Percentiles rank a stretch among this genome's conserved stretches.
These are phyloP conservation scores for Nicotiana paniculata DNA, from an alignment of 257 asterid genomes.

Conservation along the genomic window DNA sequence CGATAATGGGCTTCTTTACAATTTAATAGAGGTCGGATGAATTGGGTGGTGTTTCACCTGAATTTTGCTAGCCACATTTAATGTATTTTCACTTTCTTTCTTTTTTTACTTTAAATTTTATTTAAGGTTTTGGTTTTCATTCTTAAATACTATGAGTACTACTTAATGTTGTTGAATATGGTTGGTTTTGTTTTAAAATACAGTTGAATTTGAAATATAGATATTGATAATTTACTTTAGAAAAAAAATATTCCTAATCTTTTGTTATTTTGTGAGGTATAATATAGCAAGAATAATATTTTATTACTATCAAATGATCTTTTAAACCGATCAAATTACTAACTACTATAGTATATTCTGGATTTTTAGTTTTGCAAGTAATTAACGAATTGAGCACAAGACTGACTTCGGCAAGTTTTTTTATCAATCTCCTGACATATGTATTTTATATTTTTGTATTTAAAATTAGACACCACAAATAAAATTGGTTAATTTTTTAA, in stretches of 20 bases:
- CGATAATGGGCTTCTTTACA: slow-evolving; percentile 19
- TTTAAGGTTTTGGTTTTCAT: neutral
- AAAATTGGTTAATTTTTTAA: too few species aligned
- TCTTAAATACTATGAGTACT: neutral
- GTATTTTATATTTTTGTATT: too few species aligned
- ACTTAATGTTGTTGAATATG: neutral
- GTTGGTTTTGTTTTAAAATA: neutral
- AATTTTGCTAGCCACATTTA: slow-evolving; percentile 7
- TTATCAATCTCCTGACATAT: too few species aligned
- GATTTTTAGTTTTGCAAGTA: neutral
- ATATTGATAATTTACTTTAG: neutral
- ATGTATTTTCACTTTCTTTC: neutral
- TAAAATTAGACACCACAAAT: too few species aligned
- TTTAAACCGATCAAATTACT: neutral
- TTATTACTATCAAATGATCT: neutral
- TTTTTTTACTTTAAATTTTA: neutral
- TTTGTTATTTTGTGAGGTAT: neutral
- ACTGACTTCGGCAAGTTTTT: too few species aligned
- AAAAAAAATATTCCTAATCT: neutral
- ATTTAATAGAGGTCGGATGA: neutral
- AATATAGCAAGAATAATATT: neutral
- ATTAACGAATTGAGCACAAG: too few species aligned
- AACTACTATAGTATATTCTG: neutral
- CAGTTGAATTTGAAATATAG: neutral
- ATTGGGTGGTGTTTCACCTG: slow-evolving; percentile 7